Conservation (phyloP, 352 stramenopile species). For the Phytopythium boreale region DNA sequence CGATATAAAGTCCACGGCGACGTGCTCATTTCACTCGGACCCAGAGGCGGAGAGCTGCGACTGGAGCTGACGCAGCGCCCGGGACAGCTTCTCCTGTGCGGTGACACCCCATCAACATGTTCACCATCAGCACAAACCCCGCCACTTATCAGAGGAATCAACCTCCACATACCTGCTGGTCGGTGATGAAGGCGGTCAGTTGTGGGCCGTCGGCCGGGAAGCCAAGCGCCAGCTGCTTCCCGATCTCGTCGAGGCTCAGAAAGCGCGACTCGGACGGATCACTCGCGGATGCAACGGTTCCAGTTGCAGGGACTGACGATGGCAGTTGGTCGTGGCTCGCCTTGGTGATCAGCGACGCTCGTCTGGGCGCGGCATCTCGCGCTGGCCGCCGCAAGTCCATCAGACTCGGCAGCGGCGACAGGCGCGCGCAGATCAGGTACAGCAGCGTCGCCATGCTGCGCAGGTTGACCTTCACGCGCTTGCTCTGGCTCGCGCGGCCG, state of each 20-base stretch:
- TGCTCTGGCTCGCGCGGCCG: conserved; percentile 19
- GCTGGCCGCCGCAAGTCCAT: not conserved
- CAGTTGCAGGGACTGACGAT: not conserved
- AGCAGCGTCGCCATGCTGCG: conserved; percentile 45
- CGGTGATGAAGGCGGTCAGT: conserved; percentile 8
- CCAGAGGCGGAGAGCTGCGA: conserved; percentile 1
- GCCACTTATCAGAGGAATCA: not conserved
- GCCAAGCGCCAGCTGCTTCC: conserved; percentile 21
- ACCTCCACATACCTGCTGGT: conserved; percentile 5
- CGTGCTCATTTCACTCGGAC: not conserved
- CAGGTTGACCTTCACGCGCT: conserved; percentile 31
- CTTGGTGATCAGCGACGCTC: not conserved
- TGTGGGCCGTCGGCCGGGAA: conserved; percentile 25
- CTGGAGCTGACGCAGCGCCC: conserved; percentile 9
- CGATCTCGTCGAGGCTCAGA: conserved; percentile 28
- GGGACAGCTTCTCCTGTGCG: conserved; percentile 7
- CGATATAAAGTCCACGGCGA: not conserved
- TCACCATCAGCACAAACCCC: too few species aligned
- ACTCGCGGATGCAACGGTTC: not conserved
- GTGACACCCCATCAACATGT: not conserved
- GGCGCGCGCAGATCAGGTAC: conserved; percentile 38
- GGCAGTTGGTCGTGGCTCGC: not conserved
- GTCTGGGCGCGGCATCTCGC: not conserved
- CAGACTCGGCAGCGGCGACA: conserved; percentile 41
- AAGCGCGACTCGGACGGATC: conserved; percentile 10